Conservation (phyloP, 2,329 filamentous ascomycete species). For the Thielaviopsis euricoi region DNA sequence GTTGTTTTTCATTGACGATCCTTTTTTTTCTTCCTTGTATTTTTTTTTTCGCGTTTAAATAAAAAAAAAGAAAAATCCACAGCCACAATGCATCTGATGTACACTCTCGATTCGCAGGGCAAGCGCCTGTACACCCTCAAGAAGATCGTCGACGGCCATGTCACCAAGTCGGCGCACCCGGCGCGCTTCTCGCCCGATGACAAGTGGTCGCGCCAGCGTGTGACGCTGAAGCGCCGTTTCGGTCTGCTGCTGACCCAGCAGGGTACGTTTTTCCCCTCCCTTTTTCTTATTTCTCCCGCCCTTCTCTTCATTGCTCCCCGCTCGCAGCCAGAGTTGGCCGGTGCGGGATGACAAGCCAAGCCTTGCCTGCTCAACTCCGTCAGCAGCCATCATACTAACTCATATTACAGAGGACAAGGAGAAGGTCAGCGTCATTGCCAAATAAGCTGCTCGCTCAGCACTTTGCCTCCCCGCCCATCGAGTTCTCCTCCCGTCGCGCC, state of each 20-base stretch:
- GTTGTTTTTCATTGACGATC: neutral
- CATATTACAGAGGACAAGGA: constrained; percentile 4
- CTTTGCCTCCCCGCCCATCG: neutral
- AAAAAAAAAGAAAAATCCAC: constrained; percentile 1
- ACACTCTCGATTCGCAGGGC: constrained; percentile 66
- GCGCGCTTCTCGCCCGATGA: constrained; percentile 96
- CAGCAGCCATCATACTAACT: neutral
- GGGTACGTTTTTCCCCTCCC: constrained; percentile 24
- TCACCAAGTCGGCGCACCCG: constrained; percentile 92
- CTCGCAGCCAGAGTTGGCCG: too few species aligned
- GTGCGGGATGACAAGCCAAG: too few species aligned
- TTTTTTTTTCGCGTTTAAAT: neutral
- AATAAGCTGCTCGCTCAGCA: constrained; percentile 2
- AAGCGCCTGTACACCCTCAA: constrained; percentile 91
- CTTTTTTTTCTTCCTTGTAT: neutral
- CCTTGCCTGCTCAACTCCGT: too few species aligned
- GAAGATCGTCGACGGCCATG: constrained; percentile 67
- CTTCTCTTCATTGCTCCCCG: too few species aligned
- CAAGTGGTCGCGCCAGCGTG: constrained; percentile 93
- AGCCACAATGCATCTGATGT: constrained; percentile 48
- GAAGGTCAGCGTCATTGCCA: constrained; percentile 11
- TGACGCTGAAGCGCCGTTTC: constrained; percentile 89
- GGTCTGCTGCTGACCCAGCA: constrained; percentile 73
- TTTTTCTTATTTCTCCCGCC: too few species aligned
- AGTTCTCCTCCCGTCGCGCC: too few species aligned